A percentile compares a stretch with the other conserved stretches of the same genome.
These are phyloP conservation scores for Trichosporon sp. DNA, from an alignment of 1,284 basidiomycete species.

Conservation along the genomic window DNA sequence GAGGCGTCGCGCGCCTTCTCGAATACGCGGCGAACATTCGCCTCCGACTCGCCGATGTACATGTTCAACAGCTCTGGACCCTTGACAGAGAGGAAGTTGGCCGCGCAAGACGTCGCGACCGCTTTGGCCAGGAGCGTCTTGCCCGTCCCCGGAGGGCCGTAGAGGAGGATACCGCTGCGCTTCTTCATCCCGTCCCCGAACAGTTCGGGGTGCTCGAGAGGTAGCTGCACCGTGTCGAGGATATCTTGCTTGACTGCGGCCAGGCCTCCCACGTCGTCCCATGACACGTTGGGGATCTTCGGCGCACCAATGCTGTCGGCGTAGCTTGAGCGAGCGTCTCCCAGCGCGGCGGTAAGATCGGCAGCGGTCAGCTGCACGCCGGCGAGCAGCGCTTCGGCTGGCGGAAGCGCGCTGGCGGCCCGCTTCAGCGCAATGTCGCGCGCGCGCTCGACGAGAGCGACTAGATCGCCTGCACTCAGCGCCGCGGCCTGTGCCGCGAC, in stretches of 20 bases:
- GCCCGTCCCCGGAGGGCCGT: conserved; percentile 91
- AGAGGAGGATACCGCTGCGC: conserved; percentile 70
- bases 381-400: conserved; percentile 43
- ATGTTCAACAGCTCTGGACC: conserved; percentile 95
- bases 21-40: conserved; percentile 88
- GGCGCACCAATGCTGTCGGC: conserved; percentile 93
- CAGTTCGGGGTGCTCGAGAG: conserved; percentile 87
- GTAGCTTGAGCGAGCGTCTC: conserved; percentile 71
- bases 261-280: conserved; percentile 97
- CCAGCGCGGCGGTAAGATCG: conserved; percentile 70
- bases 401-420: conserved; percentile 10
- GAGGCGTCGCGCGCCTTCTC: conserved; percentile 82
- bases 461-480: conserved; percentile 76
- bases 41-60: conserved; percentile 98
- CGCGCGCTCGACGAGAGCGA: conserved; percentile 63
- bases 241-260: conserved; percentile 86
- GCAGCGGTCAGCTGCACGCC: conserved; percentile 59
- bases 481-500: conserved; percentile 89
- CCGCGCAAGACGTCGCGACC: conserved; percentile 83
- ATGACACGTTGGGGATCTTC: conserved; percentile 90
- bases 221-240: conserved; percentile 92
- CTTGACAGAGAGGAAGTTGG: conserved; percentile 95
- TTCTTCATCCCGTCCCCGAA: conserved; percentile 93
- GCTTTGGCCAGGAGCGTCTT: conserved; percentile 73
- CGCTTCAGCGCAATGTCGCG: conserved; percentile 59